Evolutionary conservation across 768 basidiomycete genomes (phyloP).

Genomic region (Rhizopogon rudus): DNA sequence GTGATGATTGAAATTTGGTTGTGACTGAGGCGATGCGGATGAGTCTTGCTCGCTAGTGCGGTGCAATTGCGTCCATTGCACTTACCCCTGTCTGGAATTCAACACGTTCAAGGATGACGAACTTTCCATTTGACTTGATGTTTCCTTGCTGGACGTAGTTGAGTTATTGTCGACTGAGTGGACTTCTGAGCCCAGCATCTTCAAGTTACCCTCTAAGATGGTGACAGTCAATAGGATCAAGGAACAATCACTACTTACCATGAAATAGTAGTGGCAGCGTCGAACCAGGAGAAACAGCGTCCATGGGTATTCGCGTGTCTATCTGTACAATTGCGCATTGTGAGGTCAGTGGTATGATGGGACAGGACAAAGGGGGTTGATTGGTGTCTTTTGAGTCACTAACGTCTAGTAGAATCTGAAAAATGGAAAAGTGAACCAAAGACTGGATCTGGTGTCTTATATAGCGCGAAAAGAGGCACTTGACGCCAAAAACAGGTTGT

Average conservation of each 20-base stretch:
- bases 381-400: neutral
- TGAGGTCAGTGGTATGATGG: neutral
- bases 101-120: too few relatives aligned
- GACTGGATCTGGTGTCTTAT: neutral
- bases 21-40: too few relatives aligned
- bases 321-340: neutral
- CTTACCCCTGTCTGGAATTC: too few relatives aligned
- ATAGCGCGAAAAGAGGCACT: neutral
- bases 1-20: too few relatives aligned
- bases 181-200: conserved; percentile 65
- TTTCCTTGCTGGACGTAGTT: too few relatives aligned
- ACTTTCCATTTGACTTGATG: too few relatives aligned
- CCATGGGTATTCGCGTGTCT: conserved; percentile 44
- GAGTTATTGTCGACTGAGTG: conserved; percentile 73
- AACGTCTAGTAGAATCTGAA: neutral
- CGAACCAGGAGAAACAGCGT: conserved; percentile 58
- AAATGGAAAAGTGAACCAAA: conserved; percentile 3
- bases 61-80: too few relatives aligned
- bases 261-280: conserved; percentile 71
- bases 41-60: too few relatives aligned
- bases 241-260: conserved; percentile 36
- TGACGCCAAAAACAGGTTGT: neutral
- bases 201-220: conserved; percentile 69
- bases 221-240: neutral
- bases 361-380: neutral